Evolutionary conservation across 768 basidiomycete species (phyloP).

Genomic region (Pleurotus giganteus): DNA sequence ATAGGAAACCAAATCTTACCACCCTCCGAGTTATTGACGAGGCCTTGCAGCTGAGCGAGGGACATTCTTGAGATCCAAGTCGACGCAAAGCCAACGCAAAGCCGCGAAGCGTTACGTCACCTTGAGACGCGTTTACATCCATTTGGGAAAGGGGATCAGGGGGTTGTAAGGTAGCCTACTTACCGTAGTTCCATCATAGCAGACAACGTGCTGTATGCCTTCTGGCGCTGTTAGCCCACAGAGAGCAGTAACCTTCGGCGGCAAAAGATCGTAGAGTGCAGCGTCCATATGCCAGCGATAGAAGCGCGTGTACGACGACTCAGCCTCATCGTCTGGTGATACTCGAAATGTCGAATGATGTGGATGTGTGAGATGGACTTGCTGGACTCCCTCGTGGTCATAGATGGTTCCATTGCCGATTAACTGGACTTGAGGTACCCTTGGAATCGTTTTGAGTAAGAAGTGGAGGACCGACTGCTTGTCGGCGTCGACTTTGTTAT

Average conservation of each 20-base stretch:
- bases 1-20: no score
- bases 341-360: constrained; percentile 81
- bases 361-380: constrained; percentile 81
- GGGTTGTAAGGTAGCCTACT: no score
- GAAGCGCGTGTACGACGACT: constrained; percentile 74
- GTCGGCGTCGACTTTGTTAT: constrained; percentile 76
- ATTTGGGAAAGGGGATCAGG: no score
- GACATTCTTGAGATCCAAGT: no score
- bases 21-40: no score
- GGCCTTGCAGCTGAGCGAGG: no score
- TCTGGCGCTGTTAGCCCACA: constrained; percentile 74
- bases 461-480: constrained; percentile 84
- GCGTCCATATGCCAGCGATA: constrained; percentile 95
- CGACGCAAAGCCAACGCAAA: no score
- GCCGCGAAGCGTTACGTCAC: no score
- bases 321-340: constrained; percentile 66
- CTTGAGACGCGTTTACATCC: no score
- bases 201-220: constrained; percentile 58
- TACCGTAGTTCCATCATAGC: no score
- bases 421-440: constrained; percentile 86
- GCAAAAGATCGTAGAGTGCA: constrained; percentile 71
- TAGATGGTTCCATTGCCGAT: constrained; percentile 86
- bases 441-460: constrained; percentile 87
- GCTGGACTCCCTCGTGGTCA: constrained; percentile 78
- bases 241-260: constrained; percentile 83